phyloP scores from a whole-genome alignment of 2,329 filamentous ascomycete species.

The Trichoderma semiorbis region DNA sequence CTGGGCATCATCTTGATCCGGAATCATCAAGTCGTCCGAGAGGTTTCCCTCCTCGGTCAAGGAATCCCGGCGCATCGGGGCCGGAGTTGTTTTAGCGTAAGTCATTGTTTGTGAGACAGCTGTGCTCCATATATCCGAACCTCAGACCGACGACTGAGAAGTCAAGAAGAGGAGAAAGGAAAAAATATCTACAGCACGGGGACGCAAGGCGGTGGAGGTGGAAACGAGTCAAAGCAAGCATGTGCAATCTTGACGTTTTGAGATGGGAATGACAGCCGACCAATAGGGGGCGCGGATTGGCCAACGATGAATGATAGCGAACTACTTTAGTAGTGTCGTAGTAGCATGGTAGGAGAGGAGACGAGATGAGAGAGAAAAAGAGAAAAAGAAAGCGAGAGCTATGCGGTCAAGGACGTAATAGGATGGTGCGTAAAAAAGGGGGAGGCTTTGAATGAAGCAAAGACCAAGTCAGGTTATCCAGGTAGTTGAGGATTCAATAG shows the following conservation, averaged over 20 bases:
- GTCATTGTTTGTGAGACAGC: background rate
- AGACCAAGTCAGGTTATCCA: background rate
- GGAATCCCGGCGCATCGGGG: background rate
- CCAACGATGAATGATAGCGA: background rate
- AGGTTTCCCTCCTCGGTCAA: constrained; percentile 15
- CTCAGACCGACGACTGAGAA: background rate
- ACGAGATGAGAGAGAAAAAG: background rate
- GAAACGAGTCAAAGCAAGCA: background rate
- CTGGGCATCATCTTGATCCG: constrained; percentile 54
- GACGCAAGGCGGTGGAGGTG: background rate
- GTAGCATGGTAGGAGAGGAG: background rate
- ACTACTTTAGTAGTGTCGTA: background rate
- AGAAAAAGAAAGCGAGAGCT: background rate
- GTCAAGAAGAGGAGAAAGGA: background rate
- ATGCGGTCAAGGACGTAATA: background rate
- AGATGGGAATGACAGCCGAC: constrained; percentile 7
- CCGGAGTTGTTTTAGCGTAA: background rate
- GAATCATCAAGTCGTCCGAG: constrained; percentile 27
- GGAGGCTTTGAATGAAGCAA: background rate
- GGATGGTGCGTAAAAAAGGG: background rate
- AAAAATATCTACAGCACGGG: background rate
- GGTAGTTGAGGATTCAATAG: background rate
- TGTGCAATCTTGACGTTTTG: background rate
- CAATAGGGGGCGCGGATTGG: constrained; percentile 11
- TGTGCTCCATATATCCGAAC: background rate